Base-by-base conservation (phyloP, 768 basidiomycete species). In the Leccinum pellstonianum region DNA sequence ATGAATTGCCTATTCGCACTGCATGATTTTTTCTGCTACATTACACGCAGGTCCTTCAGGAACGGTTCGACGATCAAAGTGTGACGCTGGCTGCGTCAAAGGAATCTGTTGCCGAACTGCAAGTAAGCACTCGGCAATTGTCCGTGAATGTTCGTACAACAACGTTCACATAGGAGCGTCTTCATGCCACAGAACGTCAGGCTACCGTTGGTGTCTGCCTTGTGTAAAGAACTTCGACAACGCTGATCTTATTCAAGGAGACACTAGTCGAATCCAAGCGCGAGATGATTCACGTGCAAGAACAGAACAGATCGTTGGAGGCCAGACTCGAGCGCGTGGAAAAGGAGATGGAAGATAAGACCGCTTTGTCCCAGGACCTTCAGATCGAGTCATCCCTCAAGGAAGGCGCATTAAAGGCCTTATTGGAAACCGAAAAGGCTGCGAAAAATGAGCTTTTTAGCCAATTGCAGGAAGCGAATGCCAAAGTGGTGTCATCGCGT, bases 31-130 rank as follows among this genome's bases (percentile, higher is more conserved):
- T 19, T 31, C 57, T 57, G 9, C 31, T 46, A 60, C 3, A 12
- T 25, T n/a, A 2, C 31, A 37, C 49, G 19, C 60, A 84, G 79
- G 70, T 77, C 38, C 73, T 86, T 15, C 81, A 87, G 65, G 85
- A 88, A 56, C 79, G 85, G 25, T 83, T 82, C 55, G 86, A 88
- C 12, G 80, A 84, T 15, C 85, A 86, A 62, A 69, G 77, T 1
- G 72, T 82, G 6, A 81, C 83, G 2, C 70, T 86, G 51, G 77
- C 79, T 25, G 69, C 86, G 23, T 78, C 82, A 7, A 84, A 83
- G 64, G 85, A 87, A 60, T 75, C 80, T 5, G 69, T 78, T 19
- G 82, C 78, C 2, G 83, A 86, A 64, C 62, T 82, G 12, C 84
- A 83, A 70, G 81, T 80, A 61, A 65, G 38, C 12, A 56, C 12